Evolutionary conservation across 2,329 filamentous ascomycete genomes (phyloP), one percentile per base, ranked within the genome.

Genomic region (Pseudovirgaria hyperparasitica): DNA sequence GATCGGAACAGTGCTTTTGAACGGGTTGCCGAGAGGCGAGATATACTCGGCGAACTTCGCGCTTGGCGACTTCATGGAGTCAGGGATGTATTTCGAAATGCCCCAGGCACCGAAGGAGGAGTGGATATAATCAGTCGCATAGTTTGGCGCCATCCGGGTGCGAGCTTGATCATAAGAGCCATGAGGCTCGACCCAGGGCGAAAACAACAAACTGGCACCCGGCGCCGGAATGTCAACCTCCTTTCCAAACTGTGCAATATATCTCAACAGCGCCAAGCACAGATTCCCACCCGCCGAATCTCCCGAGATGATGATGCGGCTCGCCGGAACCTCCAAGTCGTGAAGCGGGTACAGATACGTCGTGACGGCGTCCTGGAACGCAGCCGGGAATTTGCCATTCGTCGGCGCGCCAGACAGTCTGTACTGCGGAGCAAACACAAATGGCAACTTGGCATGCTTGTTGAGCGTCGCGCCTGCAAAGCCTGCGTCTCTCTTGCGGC

Each of bases 211-310:
- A 1, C 52, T 54, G 4, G 52, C 53, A 0, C 35, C 37, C 0
- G 62, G 63, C 2, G 24, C 12, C 0, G 47, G 47, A 1, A 63
- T 37, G 2, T 32, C 40, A 2, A 53, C 25, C 4, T 45, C 37
- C 3, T 36, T 20, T 3, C 57, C 60, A 29, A 55, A 52, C 14
- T 60, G 57, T 6, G 39, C 28, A 5, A 69, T 35, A 36, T 68
- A 67, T 11, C 62, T 48, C 17, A 67, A 44, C 9, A 68, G 41
- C 0, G 50, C 49, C 13, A 66, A 48, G 0, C 44, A 50, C 8
- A 62, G 42, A 35, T 67, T 65, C 1, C 45, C 63, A 28, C 65
- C 65, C 0, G 65, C 64, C 18, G 56, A 62, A 39, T 69, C 65
- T 5, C 65, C 65, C 0, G 52, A 56, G 0, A 69, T 10, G 1